These are phyloP conservation scores for Microstegium vimineum DNA, from an alignment of 176 grass and related monocot genomes.

Conservation along the genomic window DNA sequence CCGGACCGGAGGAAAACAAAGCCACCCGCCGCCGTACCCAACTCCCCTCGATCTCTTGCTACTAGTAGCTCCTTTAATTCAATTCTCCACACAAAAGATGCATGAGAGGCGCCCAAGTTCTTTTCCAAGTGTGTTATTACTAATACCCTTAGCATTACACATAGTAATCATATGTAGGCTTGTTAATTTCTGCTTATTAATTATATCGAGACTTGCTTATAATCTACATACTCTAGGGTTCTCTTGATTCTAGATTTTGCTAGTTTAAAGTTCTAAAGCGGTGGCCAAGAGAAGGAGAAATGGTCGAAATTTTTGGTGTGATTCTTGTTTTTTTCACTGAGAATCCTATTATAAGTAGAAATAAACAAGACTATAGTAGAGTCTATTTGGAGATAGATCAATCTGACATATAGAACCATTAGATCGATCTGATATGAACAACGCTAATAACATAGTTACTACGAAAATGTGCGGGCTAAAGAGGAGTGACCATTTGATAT, in stretches of 20 bases:
- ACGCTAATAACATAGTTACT: not conserved
- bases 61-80: conserved; percentile 30
- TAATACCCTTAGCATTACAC: not conserved
- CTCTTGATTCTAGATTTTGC: too few relatives aligned
- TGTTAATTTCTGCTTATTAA: not conserved
- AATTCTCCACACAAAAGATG: conserved; percentile 25
- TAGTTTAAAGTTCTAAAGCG: too few relatives aligned
- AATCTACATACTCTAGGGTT: too few relatives aligned
- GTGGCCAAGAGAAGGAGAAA: too few relatives aligned
- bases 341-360: too few relatives aligned
- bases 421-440: not conserved
- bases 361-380: too few relatives aligned
- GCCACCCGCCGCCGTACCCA: conserved; percentile 32
- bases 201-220: too few relatives aligned
- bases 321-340: too few relatives aligned
- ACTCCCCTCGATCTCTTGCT: not conserved
- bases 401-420: not conserved
- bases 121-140: conserved; percentile 21
- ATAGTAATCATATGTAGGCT: not conserved
- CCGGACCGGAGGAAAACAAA: conserved; percentile 6
- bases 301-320: too few relatives aligned
- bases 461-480: not conserved
- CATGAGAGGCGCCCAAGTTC: not conserved
- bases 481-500: not conserved
- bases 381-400: not conserved